Percentiles rank a stretch among this genome's conserved stretches.
Conservation (phyloP, 2,329 filamentous ascomycete genomes). For the Lasiodiplodia theobromae region DNA sequence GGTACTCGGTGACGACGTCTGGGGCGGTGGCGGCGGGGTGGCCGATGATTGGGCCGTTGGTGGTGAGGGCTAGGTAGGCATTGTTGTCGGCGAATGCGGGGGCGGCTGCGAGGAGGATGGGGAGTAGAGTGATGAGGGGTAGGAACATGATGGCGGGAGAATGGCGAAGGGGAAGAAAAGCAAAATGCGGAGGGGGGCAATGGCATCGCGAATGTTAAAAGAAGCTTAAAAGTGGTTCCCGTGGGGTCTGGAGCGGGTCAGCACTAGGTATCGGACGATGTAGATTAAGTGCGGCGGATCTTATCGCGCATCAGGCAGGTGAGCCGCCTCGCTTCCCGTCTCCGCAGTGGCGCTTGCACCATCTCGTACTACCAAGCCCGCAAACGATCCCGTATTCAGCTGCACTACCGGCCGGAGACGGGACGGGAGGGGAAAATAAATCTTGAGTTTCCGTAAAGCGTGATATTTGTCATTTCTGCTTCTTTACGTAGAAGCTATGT, state of each 20-base stretch:
- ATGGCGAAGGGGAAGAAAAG: neutral
- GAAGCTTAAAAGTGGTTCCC: neutral
- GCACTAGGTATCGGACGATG: neutral
- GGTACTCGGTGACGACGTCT: constrained; percentile 42
- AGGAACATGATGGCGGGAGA: neutral
- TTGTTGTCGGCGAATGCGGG: neutral
- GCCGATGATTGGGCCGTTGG: constrained; percentile 42
- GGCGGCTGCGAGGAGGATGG: neutral
- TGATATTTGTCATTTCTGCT: too few relatives aligned
- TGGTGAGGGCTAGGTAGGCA: neutral
- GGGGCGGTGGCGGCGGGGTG: constrained; percentile 36
- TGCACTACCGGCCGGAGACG: too few relatives aligned
- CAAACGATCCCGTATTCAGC: too few relatives aligned
- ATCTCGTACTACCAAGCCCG: neutral
- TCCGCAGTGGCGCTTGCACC: neutral
- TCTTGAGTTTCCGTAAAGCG: too few relatives aligned
- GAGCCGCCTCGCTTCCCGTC: neutral
- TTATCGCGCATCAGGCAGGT: neutral
- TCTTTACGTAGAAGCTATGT: neutral
- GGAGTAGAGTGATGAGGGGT: too few relatives aligned
- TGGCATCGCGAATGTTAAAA: neutral
- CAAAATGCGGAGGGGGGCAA: neutral
- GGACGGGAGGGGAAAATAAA: too few relatives aligned
- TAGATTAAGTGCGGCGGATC: neutral
- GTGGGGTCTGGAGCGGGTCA: neutral